Percentiles rank a stretch among this genome's conserved stretches.
Conservation (phyloP, 768 basidiomycete species). For the Tricholoma terreum region DNA sequence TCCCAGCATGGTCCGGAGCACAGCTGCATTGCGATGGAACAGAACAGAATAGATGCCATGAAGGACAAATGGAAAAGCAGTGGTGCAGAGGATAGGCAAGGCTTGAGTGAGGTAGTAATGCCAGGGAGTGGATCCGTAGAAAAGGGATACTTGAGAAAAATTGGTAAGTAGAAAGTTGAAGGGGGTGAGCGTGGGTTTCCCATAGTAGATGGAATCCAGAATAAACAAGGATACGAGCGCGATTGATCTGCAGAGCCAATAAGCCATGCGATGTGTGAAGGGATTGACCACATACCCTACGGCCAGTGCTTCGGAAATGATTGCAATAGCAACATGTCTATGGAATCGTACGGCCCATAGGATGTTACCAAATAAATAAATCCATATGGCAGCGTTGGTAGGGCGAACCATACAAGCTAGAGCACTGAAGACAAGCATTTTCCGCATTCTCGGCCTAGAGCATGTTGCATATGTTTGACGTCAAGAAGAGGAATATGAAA, state of each 20-base stretch:
- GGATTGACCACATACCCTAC: conserved; percentile 43
- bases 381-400: conserved; percentile 86
- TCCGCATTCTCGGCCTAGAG: conserved; percentile 31
- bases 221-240: conserved; percentile 31
- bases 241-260: conserved; percentile 17
- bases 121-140: conserved; percentile 85
- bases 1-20: conserved; percentile 43
- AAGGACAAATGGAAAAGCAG: conserved; percentile 67
- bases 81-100: conserved; percentile 76
- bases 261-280: not conserved
- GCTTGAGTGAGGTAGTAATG: conserved; percentile 90
- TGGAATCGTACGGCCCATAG: conserved; percentile 50
- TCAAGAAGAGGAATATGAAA: not conserved
- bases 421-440: conserved; percentile 58
- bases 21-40: conserved; percentile 22
- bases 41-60: conserved; percentile 50
- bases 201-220: conserved; percentile 74
- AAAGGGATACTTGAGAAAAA: conserved; percentile 80
- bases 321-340: conserved; percentile 21
- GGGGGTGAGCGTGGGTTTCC: conserved; percentile 64
- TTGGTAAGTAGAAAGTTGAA: conserved; percentile 84
- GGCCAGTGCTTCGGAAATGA: conserved; percentile 37
- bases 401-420: conserved; percentile 82
- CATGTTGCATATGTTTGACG: not conserved
- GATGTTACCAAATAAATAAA: conserved; percentile 59